Conservation (phyloP, 208 protist genomes). For the Leishmania mexicana region DNA sequence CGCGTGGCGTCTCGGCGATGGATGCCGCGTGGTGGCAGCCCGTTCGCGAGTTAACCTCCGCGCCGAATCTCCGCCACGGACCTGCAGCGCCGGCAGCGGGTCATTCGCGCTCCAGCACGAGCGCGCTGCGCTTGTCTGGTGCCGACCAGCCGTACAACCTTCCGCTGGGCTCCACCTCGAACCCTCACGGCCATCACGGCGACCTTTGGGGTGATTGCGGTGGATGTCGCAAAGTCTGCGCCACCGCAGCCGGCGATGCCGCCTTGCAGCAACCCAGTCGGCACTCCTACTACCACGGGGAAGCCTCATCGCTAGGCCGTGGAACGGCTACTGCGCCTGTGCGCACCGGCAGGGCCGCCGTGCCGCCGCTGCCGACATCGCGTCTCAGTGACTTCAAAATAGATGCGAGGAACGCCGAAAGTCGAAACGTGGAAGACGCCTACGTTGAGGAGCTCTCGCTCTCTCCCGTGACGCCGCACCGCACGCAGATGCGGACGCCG, state of each 20-base stretch:
- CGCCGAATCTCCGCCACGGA: background rate
- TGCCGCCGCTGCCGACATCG: background rate
- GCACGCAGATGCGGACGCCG: background rate
- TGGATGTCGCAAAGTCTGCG: background rate
- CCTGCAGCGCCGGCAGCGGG: background rate
- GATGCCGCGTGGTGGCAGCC: conserved; percentile 46
- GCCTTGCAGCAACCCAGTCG: background rate
- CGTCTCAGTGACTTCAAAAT: background rate
- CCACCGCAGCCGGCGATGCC: background rate
- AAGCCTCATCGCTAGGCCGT: background rate
- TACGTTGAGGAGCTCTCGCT: background rate
- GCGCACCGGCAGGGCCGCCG: background rate
- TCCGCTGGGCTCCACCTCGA: background rate
- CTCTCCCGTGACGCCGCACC: background rate
- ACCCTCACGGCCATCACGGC: background rate
- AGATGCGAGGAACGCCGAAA: background rate
- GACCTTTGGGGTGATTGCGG: background rate
- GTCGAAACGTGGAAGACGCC: background rate
- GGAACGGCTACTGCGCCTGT: background rate
- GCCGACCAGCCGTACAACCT: conserved; percentile 9
- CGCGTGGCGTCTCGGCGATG: conserved; percentile 51
- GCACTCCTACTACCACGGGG: background rate
- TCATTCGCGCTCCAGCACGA: background rate
- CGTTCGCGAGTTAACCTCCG: conserved; percentile 9
- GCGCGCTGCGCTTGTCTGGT: background rate